Evolutionary conservation across 306 rosid species (phyloP).

Genomic region (Lathyrus aphaca): DNA sequence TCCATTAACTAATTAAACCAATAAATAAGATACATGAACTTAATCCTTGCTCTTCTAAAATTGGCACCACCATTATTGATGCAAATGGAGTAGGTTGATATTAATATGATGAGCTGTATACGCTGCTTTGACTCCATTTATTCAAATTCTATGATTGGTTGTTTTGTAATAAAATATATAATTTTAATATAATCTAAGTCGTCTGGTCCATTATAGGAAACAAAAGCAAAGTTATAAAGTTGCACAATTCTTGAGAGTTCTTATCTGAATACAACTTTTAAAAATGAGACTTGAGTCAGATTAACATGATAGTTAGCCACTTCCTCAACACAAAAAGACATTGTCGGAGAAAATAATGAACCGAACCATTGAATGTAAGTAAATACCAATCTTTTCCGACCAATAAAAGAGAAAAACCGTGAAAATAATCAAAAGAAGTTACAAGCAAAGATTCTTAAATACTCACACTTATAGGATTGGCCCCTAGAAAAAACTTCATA

Average conservation of each 20-base stretch:
- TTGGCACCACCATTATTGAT: constrained; percentile 8
- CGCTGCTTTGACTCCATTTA: constrained; percentile 21
- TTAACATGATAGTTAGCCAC: neutral
- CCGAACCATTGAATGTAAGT: neutral
- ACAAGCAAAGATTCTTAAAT: neutral
- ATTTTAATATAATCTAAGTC: too few relatives aligned
- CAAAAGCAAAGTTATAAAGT: neutral
- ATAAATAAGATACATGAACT: constrained; percentile 21
- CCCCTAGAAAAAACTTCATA: neutral
- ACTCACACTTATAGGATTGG: neutral
- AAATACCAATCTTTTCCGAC: neutral
- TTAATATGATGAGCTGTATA: constrained; percentile 29
- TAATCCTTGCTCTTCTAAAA: constrained; percentile 16
- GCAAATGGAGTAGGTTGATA: neutral
- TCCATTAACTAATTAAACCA: neutral
- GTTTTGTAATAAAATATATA: neutral
- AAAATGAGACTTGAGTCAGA: neutral
- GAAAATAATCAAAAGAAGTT: neutral
- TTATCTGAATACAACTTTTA: neutral
- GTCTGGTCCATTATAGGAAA: too few relatives aligned
- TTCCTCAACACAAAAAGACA: neutral
- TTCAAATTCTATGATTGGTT: neutral
- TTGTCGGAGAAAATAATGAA: neutral
- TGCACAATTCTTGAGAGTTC: neutral
- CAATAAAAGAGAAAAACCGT: neutral